A percentile compares a stretch with the other conserved stretches of the same genome.
Conservation (phyloP, 208 protist species). For the Porcisia hertigi region DNA sequence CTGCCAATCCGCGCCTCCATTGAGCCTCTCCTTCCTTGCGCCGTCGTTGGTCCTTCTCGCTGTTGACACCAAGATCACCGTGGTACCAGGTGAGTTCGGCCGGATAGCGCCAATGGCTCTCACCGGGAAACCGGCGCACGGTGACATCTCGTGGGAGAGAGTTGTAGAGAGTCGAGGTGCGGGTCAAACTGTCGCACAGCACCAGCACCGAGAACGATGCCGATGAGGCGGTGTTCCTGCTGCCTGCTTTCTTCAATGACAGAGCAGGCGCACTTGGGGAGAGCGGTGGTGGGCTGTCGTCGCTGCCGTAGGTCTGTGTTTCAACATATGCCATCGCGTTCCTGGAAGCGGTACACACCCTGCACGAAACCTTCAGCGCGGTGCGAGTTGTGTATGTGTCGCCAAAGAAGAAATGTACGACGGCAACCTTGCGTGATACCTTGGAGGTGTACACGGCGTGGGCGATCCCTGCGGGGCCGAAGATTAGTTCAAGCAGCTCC, state of each 20-base stretch:
- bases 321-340: background rate
- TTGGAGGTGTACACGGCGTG: conserved; percentile 22
- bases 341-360: background rate
- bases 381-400: conserved; percentile 75
- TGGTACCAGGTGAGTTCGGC: conserved; percentile 67
- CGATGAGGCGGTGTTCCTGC: background rate
- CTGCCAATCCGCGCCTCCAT: conserved; percentile 44
- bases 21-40: conserved; percentile 28
- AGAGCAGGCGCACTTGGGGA: background rate
- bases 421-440: conserved; percentile 36
- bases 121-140: conserved; percentile 25
- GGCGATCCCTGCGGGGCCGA: conserved; percentile 23
- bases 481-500: conserved; percentile 25
- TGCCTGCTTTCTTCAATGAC: background rate
- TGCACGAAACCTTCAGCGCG: conserved; percentile 25
- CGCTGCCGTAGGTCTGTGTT: background rate
- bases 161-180: conserved; percentile 20
- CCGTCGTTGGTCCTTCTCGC: conserved; percentile 28
- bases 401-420: conserved; percentile 71
- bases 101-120: conserved; percentile 40
- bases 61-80: conserved; percentile 39
- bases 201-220: conserved; percentile 17
- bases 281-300: conserved; percentile 2
- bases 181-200: conserved; percentile 38
- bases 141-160: conserved; percentile 11